Conservation (phyloP, 2,329 filamentous ascomycete genomes). For the Gnomoniopsis smithogilvyi region DNA sequence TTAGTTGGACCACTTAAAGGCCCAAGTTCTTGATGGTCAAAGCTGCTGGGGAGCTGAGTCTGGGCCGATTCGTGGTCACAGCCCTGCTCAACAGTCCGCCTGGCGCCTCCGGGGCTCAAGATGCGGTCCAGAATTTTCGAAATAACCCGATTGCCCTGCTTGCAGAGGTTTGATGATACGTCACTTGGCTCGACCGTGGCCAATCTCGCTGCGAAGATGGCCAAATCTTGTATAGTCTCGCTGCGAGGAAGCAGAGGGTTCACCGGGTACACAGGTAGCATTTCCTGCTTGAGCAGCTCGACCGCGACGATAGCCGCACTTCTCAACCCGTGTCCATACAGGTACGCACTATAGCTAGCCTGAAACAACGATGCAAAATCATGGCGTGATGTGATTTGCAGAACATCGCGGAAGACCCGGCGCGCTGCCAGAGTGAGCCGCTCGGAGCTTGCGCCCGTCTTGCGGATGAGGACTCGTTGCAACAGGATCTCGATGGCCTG, state of each 20-base stretch:
- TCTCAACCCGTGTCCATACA: slow-evolving; percentile 30
- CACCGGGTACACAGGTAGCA: slow-evolving; percentile 26
- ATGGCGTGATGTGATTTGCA: slow-evolving; percentile 28
- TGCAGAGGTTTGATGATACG: slow-evolving; percentile 28
- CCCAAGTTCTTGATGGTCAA: slow-evolving; percentile 13
- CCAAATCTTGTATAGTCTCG: slow-evolving; percentile 33
- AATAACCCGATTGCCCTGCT: slow-evolving; percentile 32
- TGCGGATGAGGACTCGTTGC: slow-evolving; percentile 28
- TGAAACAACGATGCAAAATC: slow-evolving; percentile 32
- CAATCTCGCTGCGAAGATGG: slow-evolving; percentile 32
- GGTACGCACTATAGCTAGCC: slow-evolving; percentile 26
- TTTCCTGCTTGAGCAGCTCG: slow-evolving; percentile 33
- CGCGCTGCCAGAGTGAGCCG: slow-evolving; percentile 28
- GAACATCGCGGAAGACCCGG: slow-evolving; percentile 29
- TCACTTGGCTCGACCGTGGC: slow-evolving; percentile 29
- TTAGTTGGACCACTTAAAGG: slow-evolving; percentile 18
- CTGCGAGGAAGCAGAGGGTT: slow-evolving; percentile 31
- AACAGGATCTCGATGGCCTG: slow-evolving; percentile 15
- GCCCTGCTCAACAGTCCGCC: slow-evolving; percentile 13
- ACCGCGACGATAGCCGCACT: slow-evolving; percentile 33
- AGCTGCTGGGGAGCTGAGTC: background rate
- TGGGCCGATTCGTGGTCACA: slow-evolving; percentile 4
- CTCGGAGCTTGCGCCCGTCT: slow-evolving; percentile 29
- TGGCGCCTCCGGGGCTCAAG: slow-evolving; percentile 24
- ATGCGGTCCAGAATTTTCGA: slow-evolving; percentile 33